Evolutionary conservation across 2,329 filamentous ascomycete genomes (phyloP).

Genomic region (Apiospora kogelbergensis): DNA sequence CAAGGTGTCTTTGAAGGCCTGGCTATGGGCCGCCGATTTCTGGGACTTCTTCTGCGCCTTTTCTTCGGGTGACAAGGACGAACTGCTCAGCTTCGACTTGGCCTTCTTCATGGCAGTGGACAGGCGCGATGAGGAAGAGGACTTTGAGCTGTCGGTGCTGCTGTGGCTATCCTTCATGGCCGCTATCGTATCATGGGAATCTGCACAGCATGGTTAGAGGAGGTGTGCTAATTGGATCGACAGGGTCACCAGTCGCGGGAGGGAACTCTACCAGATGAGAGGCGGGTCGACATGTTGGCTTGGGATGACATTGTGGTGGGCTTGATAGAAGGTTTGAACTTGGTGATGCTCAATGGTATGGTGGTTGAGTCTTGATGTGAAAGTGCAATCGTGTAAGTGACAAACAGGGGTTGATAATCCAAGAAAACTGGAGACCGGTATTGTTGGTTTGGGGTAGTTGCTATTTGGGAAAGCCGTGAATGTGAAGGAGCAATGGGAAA

Average conservation of each 20-base stretch:
- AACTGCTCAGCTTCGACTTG: slow-evolving; percentile 1
- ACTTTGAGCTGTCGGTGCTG: not conserved
- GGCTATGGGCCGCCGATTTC: not conserved
- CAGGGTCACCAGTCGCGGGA: not conserved
- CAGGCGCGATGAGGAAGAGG: not conserved
- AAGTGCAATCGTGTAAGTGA: not conserved
- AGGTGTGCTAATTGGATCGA: not conserved
- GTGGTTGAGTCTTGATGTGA: not conserved
- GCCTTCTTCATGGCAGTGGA: not conserved
- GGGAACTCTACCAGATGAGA: not conserved
- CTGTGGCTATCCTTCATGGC: not conserved
- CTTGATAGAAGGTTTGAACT: not conserved
- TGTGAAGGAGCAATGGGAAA: not conserved
- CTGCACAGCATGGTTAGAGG: not conserved
- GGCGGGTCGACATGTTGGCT: not conserved
- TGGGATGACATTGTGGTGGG: not conserved
- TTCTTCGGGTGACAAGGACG: not conserved
- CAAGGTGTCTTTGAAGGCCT: not conserved
- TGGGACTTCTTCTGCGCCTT: not conserved
- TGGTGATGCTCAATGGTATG: not conserved
- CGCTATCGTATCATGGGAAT: not conserved
- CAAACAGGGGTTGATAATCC: not conserved
- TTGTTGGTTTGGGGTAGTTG: not conserved
- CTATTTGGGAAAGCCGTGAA: not conserved
- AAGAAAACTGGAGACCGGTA: not conserved